Percentiles rank a stretch among this genome's conserved stretches.
Conservation (phyloP, 306 rosid species). For the Fragaria nilgerrensis region DNA sequence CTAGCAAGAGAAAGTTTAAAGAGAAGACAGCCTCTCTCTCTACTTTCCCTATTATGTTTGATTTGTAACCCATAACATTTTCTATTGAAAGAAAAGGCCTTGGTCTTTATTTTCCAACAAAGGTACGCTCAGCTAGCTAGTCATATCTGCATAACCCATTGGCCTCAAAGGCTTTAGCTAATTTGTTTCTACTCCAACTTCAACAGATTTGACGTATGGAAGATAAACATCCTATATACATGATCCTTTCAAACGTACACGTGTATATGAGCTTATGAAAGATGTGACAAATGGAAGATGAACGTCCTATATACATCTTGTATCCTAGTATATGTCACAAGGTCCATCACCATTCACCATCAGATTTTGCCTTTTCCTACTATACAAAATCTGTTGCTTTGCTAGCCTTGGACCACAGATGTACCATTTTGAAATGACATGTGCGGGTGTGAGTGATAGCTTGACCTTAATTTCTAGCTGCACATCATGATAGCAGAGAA, state of each 20-base stretch:
- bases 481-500: neutral
- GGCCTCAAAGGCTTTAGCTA: neutral
- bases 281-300: neutral
- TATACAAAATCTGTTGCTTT: neutral
- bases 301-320: neutral
- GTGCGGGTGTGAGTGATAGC: neutral
- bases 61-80: too few species aligned
- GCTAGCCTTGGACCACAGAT: neutral
- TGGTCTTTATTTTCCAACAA: neutral
- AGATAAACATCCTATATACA: too few species aligned
- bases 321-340: neutral
- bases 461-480: neutral
- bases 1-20: too few species aligned
- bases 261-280: too few species aligned
- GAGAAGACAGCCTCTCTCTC: too few species aligned
- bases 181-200: too few species aligned
- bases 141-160: neutral
- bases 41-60: too few species aligned
- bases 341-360: constrained; percentile 1
- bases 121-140: neutral
- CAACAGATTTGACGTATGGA: too few species aligned
- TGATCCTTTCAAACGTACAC: too few species aligned
- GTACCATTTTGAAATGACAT: neutral
- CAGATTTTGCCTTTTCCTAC: neutral
- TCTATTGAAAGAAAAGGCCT: neutral